These are phyloP conservation scores for Tuber melanosporum DNA, from an alignment of 495 filamentous ascomycete species.

Conservation along the genomic window DNA sequence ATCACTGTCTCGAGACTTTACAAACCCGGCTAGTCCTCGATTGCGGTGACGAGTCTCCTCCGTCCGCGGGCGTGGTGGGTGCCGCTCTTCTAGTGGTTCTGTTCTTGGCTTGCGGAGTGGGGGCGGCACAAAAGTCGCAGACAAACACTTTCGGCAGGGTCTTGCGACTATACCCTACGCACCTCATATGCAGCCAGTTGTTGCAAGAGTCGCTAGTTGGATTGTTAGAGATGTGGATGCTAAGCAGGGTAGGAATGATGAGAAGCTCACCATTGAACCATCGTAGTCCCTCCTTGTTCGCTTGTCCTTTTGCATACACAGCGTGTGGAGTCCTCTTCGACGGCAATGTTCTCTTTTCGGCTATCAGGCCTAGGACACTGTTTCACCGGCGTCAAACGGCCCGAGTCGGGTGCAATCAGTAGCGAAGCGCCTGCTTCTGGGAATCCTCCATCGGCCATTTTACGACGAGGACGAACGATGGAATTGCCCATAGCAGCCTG, in stretches of 20 bases:
- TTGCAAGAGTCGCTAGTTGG: slow-evolving; percentile 35
- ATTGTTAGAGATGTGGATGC: slow-evolving; percentile 5
- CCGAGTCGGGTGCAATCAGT: slow-evolving; percentile 7
- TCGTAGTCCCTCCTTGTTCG: slow-evolving; percentile 32
- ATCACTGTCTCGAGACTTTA: not conserved
- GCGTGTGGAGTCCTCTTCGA: slow-evolving; percentile 22
- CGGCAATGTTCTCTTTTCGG: not conserved
- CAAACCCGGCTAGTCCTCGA: not conserved
- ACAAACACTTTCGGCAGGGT: slow-evolving; percentile 37
- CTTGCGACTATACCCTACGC: slow-evolving; percentile 34
- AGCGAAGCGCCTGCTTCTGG: slow-evolving; percentile 11
- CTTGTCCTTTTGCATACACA: slow-evolving; percentile 34
- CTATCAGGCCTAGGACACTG: slow-evolving; percentile 15
- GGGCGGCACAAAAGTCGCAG: slow-evolving; percentile 32
- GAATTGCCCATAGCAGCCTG: slow-evolving; percentile 20
- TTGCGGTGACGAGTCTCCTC: not conserved
- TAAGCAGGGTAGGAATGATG: not conserved
- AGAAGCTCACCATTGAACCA: slow-evolving; percentile 39
- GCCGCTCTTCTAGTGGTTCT: not conserved
- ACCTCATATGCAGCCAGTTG: slow-evolving; percentile 38
- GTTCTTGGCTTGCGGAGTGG: slow-evolving; percentile 7
- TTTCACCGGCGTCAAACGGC: slow-evolving; percentile 15
- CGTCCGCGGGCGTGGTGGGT: not conserved
- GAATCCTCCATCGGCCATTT: slow-evolving; percentile 28
- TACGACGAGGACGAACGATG: slow-evolving; percentile 18